A percentile compares a stretch with the other conserved stretches of the same genome.
phyloP scores from a whole-genome alignment of 2,329 filamentous ascomycete genomes.

The Nemania serpens region DNA sequence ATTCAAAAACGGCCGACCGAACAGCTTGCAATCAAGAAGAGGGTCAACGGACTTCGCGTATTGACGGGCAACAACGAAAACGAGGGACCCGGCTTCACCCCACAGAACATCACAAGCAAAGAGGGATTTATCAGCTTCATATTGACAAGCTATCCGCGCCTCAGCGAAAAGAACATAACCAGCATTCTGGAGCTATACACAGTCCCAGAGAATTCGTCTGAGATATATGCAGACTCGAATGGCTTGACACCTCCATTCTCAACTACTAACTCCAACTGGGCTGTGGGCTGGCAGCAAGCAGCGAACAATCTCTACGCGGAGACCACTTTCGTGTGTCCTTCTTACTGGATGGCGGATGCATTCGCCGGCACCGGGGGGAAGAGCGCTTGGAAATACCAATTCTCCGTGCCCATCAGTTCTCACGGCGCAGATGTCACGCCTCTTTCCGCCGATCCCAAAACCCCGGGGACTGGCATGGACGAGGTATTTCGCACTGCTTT shows the following conservation, averaged over 20 bases:
- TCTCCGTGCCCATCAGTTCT: constrained; percentile 47
- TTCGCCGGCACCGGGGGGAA: constrained; percentile 41
- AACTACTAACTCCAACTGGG: constrained; percentile 53
- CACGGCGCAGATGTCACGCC: constrained; percentile 48
- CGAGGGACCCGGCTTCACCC: constrained; percentile 47
- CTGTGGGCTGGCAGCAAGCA: constrained; percentile 59
- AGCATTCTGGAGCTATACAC: constrained; percentile 41
- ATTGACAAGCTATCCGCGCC: constrained; percentile 41
- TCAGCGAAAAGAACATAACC: constrained; percentile 40
- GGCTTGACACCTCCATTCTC: constrained; percentile 49
- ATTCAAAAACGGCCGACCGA: constrained; percentile 39
- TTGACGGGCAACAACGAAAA: constrained; percentile 45
- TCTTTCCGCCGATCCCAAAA: constrained; percentile 41
- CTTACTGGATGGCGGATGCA: constrained; percentile 59
- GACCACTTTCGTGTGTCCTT: constrained; percentile 59
- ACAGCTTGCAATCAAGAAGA: constrained; percentile 37
- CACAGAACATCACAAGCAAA: constrained; percentile 42
- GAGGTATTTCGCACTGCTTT: constrained; percentile 44
- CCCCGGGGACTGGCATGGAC: constrained; percentile 28
- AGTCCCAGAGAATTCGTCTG: constrained; percentile 31
- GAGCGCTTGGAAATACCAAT: constrained; percentile 54
- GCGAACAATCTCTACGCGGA: constrained; percentile 59
- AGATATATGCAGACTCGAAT: constrained; percentile 44
- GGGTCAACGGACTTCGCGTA: constrained; percentile 42
- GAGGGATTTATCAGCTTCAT: constrained; percentile 41